Percentiles rank a stretch among this genome's conserved stretches.
Evolutionary conservation across 2,329 filamentous ascomycete species (phyloP).

Genomic region (Ophiosphaerella narmari): DNA sequence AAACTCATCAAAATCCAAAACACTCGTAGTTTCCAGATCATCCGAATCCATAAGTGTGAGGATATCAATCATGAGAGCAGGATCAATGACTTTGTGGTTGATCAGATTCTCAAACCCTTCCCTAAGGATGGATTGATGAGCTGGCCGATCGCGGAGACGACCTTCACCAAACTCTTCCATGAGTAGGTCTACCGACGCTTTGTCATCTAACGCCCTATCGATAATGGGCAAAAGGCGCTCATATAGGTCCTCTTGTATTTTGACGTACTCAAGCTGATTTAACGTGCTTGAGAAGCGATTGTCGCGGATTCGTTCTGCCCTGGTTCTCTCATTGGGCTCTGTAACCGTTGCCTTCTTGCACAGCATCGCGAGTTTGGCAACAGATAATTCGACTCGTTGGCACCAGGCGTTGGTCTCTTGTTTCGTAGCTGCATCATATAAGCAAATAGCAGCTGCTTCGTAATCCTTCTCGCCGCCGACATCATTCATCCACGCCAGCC

Average conservation of each 20-base stretch:
- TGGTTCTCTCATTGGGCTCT: slow-evolving; percentile 29
- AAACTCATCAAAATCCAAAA: slow-evolving; percentile 66
- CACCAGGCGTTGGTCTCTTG: slow-evolving; percentile 84
- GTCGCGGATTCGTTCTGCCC: slow-evolving; percentile 48
- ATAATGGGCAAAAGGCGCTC: slow-evolving; percentile 71
- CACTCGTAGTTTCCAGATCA: slow-evolving; percentile 44
- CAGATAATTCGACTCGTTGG: slow-evolving; percentile 88
- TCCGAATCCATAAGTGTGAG: slow-evolving; percentile 76
- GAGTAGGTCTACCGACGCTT: slow-evolving; percentile 76
- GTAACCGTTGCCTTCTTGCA: slow-evolving; percentile 54
- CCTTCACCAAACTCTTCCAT: slow-evolving; percentile 67
- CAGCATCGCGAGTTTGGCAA: slow-evolving; percentile 77
- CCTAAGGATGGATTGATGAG: slow-evolving; percentile 72
- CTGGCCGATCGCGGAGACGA: slow-evolving; percentile 62
- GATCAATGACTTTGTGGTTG: slow-evolving; percentile 68
- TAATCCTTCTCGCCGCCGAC: slow-evolving; percentile 77
- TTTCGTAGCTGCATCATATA: slow-evolving; percentile 70
- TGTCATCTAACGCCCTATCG: slow-evolving; percentile 74
- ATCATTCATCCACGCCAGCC: slow-evolving; percentile 95
- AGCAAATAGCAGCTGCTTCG: slow-evolving; percentile 69
- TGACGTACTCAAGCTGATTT: slow-evolving; percentile 68
- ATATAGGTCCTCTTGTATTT: slow-evolving; percentile 80
- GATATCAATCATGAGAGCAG: slow-evolving; percentile 68
- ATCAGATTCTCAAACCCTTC: slow-evolving; percentile 72
- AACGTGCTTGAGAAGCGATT: slow-evolving; percentile 51